A percentile compares a stretch with the other conserved stretches of the same genome.
Conservation (phyloP, 75 land plant species). For the Selaginella tamariscina region DNA sequence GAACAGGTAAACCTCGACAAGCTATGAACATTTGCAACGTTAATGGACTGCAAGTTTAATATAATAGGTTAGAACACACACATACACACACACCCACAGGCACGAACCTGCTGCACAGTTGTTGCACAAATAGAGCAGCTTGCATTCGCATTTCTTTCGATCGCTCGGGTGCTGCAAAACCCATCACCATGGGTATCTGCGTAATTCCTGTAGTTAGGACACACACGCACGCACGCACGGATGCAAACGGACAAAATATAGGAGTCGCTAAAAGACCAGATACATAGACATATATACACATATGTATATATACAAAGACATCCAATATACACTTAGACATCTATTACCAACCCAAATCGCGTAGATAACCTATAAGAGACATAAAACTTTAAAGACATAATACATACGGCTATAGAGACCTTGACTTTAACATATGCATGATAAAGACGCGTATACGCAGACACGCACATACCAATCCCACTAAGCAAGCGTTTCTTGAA, state of each 20-base stretch:
- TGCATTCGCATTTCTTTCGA: slow-evolving; percentile 87
- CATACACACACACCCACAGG: background rate
- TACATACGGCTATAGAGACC: no score
- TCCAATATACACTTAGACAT: no score
- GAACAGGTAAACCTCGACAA: slow-evolving; percentile 87
- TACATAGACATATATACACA: no score
- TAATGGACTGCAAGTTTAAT: slow-evolving; percentile 39
- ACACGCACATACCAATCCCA: slow-evolving; percentile 79
- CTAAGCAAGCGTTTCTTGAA: slow-evolving; percentile 94
- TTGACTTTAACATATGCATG: background rate
- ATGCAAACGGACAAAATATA: no score
- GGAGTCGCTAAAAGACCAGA: no score
- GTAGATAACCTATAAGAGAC: no score
- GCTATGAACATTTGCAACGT: slow-evolving; percentile 99
- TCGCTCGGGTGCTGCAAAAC: slow-evolving; percentile 71
- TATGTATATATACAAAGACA: no score
- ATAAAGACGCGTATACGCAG: slow-evolving; percentile 12
- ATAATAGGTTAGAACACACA: background rate
- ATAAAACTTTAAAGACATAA: no score
- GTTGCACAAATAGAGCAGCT: slow-evolving; percentile 88
- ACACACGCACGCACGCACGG: no score
- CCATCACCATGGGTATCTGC: slow-evolving; percentile 78
- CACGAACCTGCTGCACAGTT: slow-evolving; percentile 38
- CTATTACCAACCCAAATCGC: no score
- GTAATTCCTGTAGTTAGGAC: background rate